Percentiles rank a stretch among this genome's conserved stretches.
Conservation (phyloP, 768 basidiomycete species). For the Amanita phalloides region DNA sequence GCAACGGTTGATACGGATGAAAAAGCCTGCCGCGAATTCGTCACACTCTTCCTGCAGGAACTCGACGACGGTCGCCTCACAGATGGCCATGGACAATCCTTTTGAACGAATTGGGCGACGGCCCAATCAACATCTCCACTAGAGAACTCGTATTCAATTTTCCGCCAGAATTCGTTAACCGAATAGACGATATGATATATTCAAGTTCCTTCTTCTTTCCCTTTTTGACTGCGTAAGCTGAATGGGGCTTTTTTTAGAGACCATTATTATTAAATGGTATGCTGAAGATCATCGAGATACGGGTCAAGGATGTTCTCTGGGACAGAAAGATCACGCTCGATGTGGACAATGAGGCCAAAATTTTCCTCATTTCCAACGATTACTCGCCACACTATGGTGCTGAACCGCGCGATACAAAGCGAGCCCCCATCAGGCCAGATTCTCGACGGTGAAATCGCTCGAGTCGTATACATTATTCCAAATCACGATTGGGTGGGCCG, state of each 20-base stretch:
- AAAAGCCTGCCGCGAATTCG: too few relatives aligned
- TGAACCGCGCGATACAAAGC: conserved; percentile 85
- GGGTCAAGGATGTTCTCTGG: conserved; percentile 73
- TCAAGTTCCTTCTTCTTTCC: conserved; percentile 22
- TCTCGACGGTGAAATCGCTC: conserved; percentile 69
- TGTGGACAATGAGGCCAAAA: conserved; percentile 66
- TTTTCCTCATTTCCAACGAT: conserved; percentile 63
- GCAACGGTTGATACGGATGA: too few relatives aligned
- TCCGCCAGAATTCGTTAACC: conserved; percentile 88
- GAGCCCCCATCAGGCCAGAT: conserved; percentile 83
- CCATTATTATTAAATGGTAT: conserved; percentile 69
- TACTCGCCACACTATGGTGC: conserved; percentile 85
- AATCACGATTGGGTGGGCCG: too few relatives aligned
- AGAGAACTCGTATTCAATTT: conserved; percentile 74
- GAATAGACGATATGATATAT: conserved; percentile 83
- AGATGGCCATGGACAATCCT: conserved; percentile 82
- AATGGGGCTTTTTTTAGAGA: conserved; percentile 38
- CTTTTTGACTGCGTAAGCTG: background rate
- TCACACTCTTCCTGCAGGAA: conserved; percentile 56
- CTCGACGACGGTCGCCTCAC: conserved; percentile 89
- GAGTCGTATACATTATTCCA: conserved; percentile 54
- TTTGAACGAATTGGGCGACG: conserved; percentile 66
- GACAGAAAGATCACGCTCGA: conserved; percentile 75
- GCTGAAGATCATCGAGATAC: conserved; percentile 79
- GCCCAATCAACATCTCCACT: conserved; percentile 51